Conservation (phyloP, 495 filamentous ascomycete genomes). For the Penicillium samsonianum region DNA sequence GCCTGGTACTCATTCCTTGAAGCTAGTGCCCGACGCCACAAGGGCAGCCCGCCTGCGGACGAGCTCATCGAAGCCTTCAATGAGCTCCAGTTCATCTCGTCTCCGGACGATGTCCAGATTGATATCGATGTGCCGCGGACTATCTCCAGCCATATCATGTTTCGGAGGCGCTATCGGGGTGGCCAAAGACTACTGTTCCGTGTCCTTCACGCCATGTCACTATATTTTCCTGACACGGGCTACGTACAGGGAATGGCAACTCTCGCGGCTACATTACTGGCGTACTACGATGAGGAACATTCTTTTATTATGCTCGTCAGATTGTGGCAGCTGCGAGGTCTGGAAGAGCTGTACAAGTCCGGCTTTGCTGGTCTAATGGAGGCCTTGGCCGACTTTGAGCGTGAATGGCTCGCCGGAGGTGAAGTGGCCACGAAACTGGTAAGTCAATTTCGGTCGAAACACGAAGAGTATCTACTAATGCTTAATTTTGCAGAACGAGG, state of each 20-base stretch:
- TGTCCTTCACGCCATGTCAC: conserved; percentile 84
- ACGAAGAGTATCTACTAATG: conserved; percentile 14
- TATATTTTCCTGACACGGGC: conserved; percentile 88
- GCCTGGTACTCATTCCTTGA: conserved; percentile 95
- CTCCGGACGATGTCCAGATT: conserved; percentile 93
- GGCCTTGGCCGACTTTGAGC: conserved; percentile 85
- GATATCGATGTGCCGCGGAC: conserved; percentile 96
- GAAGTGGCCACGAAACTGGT: conserved; percentile 78
- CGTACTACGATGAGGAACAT: conserved; percentile 94
- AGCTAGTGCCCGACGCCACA: conserved; percentile 70
- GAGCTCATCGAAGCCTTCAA: conserved; percentile 70
- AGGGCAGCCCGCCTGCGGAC: conserved; percentile 62
- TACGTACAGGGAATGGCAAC: conserved; percentile 99
- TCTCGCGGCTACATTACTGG: conserved; percentile 87
- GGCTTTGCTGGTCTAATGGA: conserved; percentile 88
- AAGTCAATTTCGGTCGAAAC: conserved; percentile 32
- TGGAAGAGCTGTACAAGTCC: conserved; percentile 79
- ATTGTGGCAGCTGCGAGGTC: conserved; percentile 83
- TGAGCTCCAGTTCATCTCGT: conserved; percentile 67
- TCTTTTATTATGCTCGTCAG: conserved; percentile 94
- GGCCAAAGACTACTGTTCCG: conserved; percentile 92
- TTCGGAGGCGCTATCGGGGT: conserved; percentile 83
- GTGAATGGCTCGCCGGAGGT: conserved; percentile 74
- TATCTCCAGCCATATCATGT: conserved; percentile 97
- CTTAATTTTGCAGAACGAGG: conserved; percentile 58